Evolutionary conservation across 2,329 filamentous ascomycete genomes (phyloP).

Genomic region (Trichoderma harzianum): DNA sequence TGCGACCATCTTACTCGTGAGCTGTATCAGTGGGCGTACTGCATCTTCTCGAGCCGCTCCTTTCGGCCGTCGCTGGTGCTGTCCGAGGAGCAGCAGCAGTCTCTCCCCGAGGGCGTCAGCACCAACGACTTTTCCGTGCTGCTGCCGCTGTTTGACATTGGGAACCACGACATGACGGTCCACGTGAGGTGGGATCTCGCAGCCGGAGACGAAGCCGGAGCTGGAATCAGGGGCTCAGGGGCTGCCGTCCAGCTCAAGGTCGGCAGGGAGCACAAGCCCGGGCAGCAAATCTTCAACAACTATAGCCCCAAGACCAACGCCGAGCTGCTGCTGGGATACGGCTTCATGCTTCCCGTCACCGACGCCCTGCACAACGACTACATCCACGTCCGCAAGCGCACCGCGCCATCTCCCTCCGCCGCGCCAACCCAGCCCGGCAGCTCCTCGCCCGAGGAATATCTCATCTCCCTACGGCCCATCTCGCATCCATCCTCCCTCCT

Average conservation of each 20-base stretch:
- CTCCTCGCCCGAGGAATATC: slow-evolving; percentile 41
- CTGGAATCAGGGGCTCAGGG: not conserved
- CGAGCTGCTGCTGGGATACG: slow-evolving; percentile 63
- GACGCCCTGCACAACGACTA: slow-evolving; percentile 57
- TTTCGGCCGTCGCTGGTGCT: slow-evolving; percentile 61
- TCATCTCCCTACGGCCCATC: slow-evolving; percentile 52
- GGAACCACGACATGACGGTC: slow-evolving; percentile 64
- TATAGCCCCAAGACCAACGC: slow-evolving; percentile 73
- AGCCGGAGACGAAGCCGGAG: slow-evolving; percentile 19
- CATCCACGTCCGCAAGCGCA: slow-evolving; percentile 51
- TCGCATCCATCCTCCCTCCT: slow-evolving; percentile 46
- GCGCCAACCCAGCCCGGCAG: not conserved
- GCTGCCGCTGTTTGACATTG: slow-evolving; percentile 67
- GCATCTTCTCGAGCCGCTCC: slow-evolving; percentile 62
- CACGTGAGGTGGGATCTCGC: slow-evolving; percentile 55
- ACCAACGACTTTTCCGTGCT: slow-evolving; percentile 64
- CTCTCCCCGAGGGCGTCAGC: slow-evolving; percentile 31
- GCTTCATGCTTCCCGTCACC: slow-evolving; percentile 53
- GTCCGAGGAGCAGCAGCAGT: slow-evolving; percentile 28
- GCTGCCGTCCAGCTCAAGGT: slow-evolving; percentile 43
- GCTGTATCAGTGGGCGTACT: slow-evolving; percentile 63
- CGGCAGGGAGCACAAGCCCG: slow-evolving; percentile 43
- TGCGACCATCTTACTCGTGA: slow-evolving; percentile 39
- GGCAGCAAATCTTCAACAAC: slow-evolving; percentile 64
- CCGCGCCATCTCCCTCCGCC: slow-evolving; percentile 12